Percentiles rank a stretch among this genome's conserved stretches.
Conservation (phyloP, 345 rosid genomes). For the Ricinus communis region DNA sequence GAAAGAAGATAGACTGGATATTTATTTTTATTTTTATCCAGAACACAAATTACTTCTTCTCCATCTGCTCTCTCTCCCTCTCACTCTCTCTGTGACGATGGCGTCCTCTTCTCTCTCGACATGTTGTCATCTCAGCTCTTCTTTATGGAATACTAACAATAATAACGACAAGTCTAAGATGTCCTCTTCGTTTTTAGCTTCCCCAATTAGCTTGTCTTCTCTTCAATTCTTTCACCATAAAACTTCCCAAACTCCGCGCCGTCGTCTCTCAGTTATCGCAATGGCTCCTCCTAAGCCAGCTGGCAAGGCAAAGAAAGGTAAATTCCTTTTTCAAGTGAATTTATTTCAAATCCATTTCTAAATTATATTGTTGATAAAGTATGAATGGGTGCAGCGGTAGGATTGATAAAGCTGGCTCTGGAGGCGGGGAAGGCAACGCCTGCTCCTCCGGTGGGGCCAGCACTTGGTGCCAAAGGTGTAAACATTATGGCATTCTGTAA, state of each 20-base stretch:
- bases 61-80: too few species aligned
- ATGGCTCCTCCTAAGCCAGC: conserved; percentile 97
- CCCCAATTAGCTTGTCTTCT: conserved; percentile 48
- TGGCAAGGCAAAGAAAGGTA: conserved; percentile 86
- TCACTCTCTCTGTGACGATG: background rate
- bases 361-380: background rate
- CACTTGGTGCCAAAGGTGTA: conserved; percentile 84
- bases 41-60: too few species aligned
- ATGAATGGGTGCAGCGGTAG: background rate
- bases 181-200: conserved; percentile 41
- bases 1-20: too few species aligned
- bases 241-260: conserved; percentile 48
- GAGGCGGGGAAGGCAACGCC: conserved; percentile 98
- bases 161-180: conserved; percentile 14
- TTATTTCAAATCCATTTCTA: background rate
- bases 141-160: background rate
- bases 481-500: conserved; percentile 93
- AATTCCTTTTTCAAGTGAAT: background rate
- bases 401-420: conserved; percentile 70
- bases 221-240: conserved; percentile 46
- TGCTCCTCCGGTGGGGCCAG: conserved; percentile 94
- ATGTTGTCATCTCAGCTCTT: background rate
- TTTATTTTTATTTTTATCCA: too few species aligned
- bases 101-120: conserved; percentile 16
- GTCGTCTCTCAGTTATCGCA: conserved; percentile 71